Conservation (phyloP, 1,139 yeast species). For the Candida glucosophila region DNA sequence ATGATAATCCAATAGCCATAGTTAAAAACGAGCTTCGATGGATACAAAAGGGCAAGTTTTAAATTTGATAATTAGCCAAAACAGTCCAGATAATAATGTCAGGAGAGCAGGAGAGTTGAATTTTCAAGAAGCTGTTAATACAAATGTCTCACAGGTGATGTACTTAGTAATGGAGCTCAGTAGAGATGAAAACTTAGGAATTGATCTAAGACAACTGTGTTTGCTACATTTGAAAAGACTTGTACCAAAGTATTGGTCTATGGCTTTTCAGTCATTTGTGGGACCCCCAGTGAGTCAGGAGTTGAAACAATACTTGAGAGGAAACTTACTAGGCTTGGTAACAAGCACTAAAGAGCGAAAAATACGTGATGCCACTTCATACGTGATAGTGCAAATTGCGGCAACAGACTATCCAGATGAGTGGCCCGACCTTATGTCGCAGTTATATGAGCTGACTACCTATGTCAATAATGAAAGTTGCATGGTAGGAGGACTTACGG, state of each 20-base stretch:
- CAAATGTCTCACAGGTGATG: constrained; percentile 25
- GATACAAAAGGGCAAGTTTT: constrained; percentile 2
- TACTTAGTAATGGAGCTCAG: constrained; percentile 21
- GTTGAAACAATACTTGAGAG: constrained; percentile 42
- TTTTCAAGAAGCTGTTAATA: constrained; percentile 17
- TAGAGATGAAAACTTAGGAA: constrained; percentile 12
- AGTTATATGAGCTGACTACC: constrained; percentile 34
- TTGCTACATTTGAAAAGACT: constrained; percentile 60
- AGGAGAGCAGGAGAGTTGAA: constrained; percentile 28
- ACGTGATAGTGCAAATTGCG: constrained; percentile 76
- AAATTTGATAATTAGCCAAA: constrained; percentile 23
- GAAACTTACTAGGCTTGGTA: constrained; percentile 43
- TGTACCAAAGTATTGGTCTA: constrained; percentile 75
- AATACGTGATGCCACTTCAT: constrained; percentile 58
- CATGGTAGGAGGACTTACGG: constrained; percentile 58
- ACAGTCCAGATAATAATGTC: constrained; percentile 26
- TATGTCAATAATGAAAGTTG: constrained; percentile 20
- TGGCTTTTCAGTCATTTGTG: constrained; percentile 68
- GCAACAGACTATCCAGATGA: constrained; percentile 92
- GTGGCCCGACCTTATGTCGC: constrained; percentile 69
- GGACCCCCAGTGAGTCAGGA: constrained; percentile 59
- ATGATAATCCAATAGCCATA: too few relatives aligned
- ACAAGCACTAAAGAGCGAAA: constrained; percentile 47
- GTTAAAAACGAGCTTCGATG: constrained; percentile 3
- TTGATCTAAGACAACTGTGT: constrained; percentile 52